A percentile compares a stretch with the other conserved stretches of the same genome.
These are phyloP conservation scores for Fonsecaea pedrosoi DNA, from an alignment of 2,329 filamentous ascomycete genomes.

Conservation along the genomic window DNA sequence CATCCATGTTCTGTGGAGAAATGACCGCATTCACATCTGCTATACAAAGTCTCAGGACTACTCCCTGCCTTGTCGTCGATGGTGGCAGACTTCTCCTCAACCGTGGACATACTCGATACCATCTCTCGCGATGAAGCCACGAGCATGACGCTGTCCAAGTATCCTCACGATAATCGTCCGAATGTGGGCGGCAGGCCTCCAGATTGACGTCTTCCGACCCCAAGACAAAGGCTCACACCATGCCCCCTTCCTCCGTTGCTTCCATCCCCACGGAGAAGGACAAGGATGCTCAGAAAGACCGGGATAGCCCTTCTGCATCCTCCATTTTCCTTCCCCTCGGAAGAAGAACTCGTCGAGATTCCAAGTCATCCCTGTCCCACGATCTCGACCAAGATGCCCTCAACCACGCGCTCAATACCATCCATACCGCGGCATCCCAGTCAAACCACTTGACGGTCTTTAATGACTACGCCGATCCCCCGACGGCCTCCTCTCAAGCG, in stretches of 20 bases:
- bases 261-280: conserved; percentile 38
- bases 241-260: conserved; percentile 7
- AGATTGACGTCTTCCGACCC: conserved; percentile 13
- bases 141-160: conserved; percentile 30
- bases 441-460: conserved; percentile 87
- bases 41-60: neutral
- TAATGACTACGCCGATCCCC: conserved; percentile 77
- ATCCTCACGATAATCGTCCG: conserved; percentile 21
- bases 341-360: conserved; percentile 52
- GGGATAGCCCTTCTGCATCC: conserved; percentile 52
- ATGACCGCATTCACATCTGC: conserved; percentile 1
- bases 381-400: conserved; percentile 75
- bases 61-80: conserved; percentile 3
- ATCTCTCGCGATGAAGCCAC: conserved; percentile 2
- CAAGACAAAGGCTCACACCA: neutral
- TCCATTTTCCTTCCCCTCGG: conserved; percentile 54
- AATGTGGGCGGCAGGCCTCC: conserved; percentile 28
- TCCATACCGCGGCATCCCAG: conserved; percentile 86
- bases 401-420: conserved; percentile 79
- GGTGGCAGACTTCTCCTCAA: conserved; percentile 7
- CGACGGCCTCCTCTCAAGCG: conserved; percentile 66
- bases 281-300: conserved; percentile 25
- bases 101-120: neutral
- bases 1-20: neutral
- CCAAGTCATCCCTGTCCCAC: conserved; percentile 58